Evolutionary conservation across 1,284 basidiomycete genomes (phyloP).

Genomic region (Ganoderma sinense): DNA sequence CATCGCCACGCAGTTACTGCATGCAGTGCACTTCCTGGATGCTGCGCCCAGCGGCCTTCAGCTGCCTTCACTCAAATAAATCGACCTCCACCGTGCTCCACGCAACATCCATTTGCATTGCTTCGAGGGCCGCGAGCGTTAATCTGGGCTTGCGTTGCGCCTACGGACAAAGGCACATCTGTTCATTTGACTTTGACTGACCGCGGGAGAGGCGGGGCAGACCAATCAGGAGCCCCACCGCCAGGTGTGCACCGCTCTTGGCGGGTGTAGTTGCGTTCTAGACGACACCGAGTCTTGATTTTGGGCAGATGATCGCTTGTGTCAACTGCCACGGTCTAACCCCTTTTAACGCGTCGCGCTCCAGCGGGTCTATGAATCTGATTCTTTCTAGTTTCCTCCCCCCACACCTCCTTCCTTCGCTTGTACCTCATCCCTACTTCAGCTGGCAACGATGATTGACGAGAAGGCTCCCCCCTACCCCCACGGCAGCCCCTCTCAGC

Average conservation of each 20-base stretch:
- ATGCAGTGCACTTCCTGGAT: neutral
- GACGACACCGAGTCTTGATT: neutral
- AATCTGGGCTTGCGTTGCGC: neutral
- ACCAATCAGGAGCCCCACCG: neutral
- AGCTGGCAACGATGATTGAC: constrained; percentile 16
- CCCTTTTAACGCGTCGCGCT: neutral
- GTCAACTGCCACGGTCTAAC: neutral
- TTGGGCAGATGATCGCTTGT: neutral
- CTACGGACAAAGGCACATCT: neutral
- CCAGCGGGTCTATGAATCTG: too few relatives aligned
- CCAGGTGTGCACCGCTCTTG: neutral
- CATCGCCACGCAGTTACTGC: neutral
- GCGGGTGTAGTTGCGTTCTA: neutral
- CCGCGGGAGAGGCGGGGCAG: neutral
- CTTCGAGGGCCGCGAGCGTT: neutral
- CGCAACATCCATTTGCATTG: neutral
- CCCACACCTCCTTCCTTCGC: neutral
- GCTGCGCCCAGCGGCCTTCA: neutral
- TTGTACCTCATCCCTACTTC: neutral
- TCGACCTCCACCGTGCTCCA: neutral
- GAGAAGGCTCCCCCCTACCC: constrained; percentile 22
- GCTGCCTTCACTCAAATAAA: neutral
- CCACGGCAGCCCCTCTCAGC: constrained; percentile 4
- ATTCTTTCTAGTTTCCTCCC: neutral
- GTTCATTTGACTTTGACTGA: neutral